Evolutionary conservation across 352 stramenopile genomes (phyloP).

Genomic region (Poterioochromonas sp.): DNA sequence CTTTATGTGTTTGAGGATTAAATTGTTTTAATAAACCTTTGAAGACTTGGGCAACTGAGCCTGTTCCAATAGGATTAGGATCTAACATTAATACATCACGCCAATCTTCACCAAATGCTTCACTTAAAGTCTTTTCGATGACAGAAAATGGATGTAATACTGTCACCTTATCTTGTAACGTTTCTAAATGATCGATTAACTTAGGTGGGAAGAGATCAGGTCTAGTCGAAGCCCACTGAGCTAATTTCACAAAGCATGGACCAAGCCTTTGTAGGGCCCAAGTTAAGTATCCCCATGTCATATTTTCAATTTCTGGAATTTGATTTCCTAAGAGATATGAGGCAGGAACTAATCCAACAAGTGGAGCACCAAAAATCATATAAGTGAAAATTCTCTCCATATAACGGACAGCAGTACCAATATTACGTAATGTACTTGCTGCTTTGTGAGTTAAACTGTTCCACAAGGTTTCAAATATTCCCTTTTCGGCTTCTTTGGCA

Average conservation of each 20-base stretch:
- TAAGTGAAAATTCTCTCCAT: background rate
- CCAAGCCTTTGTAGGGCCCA: slow-evolving; percentile 60
- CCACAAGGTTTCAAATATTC: no score
- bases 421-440: slow-evolving; percentile 1
- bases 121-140: slow-evolving; percentile 50
- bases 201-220: slow-evolving; percentile 79
- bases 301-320: slow-evolving; percentile 38
- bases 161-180: slow-evolving; percentile 68
- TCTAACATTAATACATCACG: slow-evolving; percentile 53
- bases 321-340: background rate
- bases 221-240: slow-evolving; percentile 85
- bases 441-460: no score
- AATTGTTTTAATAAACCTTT: slow-evolving; percentile 54
- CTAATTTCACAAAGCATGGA: slow-evolving; percentile 84
- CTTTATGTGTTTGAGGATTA: slow-evolving; percentile 37
- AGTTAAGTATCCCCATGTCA: slow-evolving; percentile 59
- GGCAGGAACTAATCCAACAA: background rate
- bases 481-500: no score
- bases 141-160: background rate
- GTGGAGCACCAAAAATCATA: background rate
- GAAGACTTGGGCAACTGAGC: slow-evolving; percentile 89
- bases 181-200: slow-evolving; percentile 76
- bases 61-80: slow-evolving; percentile 65
- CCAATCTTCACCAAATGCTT: slow-evolving; percentile 75
- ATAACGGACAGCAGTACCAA: background rate